phyloP scores from a whole-genome alignment of 192 early-diverging fungal species.

The Coemansia sp. region DNA sequence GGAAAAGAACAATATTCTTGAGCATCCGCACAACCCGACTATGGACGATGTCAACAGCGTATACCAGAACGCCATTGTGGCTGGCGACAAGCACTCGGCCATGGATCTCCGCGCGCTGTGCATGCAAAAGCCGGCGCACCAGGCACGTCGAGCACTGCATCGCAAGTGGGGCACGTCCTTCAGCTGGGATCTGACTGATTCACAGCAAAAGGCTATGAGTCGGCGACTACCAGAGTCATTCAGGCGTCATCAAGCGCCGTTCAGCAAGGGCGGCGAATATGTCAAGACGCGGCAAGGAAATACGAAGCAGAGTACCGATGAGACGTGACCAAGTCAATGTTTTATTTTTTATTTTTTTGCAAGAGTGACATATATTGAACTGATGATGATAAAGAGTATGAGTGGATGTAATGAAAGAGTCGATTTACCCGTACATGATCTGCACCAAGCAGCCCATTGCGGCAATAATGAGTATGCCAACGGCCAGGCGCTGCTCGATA shows the following conservation, averaged over 20 bases:
- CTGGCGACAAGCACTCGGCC: conserved; percentile 57
- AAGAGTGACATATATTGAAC: not conserved
- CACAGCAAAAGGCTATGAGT: conserved; percentile 45
- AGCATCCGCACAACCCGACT: conserved; percentile 45
- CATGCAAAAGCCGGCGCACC: conserved; percentile 46
- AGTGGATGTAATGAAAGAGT: not conserved
- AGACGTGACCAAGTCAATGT: not conserved
- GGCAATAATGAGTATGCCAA: conserved; percentile 20
- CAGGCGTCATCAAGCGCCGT: conserved; percentile 35
- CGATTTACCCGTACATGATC: conserved; percentile 14
- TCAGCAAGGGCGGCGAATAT: conserved; percentile 43
- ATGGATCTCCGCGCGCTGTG: conserved; percentile 59
- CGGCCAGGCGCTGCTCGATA: conserved; percentile 27
- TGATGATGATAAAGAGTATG: conserved; percentile 7
- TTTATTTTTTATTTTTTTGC: not conserved
- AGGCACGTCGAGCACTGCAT: conserved; percentile 43
- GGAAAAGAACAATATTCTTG: conserved; percentile 43
- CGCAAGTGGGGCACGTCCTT: conserved; percentile 65
- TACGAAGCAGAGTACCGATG: not conserved
- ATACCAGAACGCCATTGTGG: conserved; percentile 57
- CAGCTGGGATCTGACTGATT: conserved; percentile 53
- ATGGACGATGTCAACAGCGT: conserved; percentile 56
- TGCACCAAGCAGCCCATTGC: conserved; percentile 32
- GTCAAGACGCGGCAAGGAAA: conserved; percentile 14
- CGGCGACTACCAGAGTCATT: conserved; percentile 52